Evolutionary conservation across 345 rosid genomes (phyloP).

Genomic region (Pugionium cornutum): DNA sequence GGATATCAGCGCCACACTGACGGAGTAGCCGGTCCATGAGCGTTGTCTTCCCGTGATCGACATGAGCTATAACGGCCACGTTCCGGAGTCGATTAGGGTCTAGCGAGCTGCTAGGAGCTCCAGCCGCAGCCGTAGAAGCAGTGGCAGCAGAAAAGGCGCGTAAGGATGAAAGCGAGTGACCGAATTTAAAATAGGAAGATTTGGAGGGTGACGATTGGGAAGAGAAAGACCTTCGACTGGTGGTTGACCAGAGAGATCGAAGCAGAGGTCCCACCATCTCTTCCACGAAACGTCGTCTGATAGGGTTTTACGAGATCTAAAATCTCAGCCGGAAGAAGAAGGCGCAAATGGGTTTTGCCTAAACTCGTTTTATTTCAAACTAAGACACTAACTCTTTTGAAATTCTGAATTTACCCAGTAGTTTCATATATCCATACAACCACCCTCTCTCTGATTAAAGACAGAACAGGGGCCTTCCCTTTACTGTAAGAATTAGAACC

Average conservation of each 20-base stretch:
- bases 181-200: slow-evolving; percentile 27
- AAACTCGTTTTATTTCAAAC: no score
- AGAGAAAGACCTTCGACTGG: slow-evolving; percentile 52
- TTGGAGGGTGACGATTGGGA: slow-evolving; percentile 33
- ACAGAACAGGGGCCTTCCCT: no score
- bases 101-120: slow-evolving; percentile 46
- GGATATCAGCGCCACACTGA: slow-evolving; percentile 98
- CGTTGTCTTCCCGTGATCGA: slow-evolving; percentile 97
- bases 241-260: slow-evolving; percentile 64
- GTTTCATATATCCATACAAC: no score
- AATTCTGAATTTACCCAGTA: no score
- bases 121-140: slow-evolving; percentile 45
- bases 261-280: slow-evolving; percentile 78
- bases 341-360: slow-evolving; percentile 26
- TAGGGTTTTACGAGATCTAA: slow-evolving; percentile 45
- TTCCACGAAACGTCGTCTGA: slow-evolving; percentile 10
- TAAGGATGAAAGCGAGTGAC: slow-evolving; percentile 35
- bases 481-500: no score
- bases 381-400: no score
- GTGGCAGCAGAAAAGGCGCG: slow-evolving; percentile 58
- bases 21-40: slow-evolving; percentile 94
- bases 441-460: no score
- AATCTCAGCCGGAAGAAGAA: not conserved
- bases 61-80: slow-evolving; percentile 97
- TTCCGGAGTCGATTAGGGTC: slow-evolving; percentile 81